phyloP scores from a whole-genome alignment of 768 basidiomycete genomes.

The Amanita inopinata region DNA sequence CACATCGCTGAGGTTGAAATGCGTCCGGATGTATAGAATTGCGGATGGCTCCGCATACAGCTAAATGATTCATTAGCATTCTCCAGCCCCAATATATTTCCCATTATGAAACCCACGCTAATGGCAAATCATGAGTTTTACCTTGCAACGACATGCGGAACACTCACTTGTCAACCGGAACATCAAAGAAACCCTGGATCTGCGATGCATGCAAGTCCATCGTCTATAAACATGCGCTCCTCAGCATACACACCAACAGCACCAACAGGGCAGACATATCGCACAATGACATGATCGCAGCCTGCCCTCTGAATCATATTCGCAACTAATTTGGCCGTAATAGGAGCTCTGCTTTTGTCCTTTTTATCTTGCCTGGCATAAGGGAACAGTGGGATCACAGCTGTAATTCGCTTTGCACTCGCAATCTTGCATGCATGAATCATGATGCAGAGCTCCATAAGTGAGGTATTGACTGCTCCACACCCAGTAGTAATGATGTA shows the following conservation, averaged over 20 bases:
- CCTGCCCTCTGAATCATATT: slow-evolving; percentile 93
- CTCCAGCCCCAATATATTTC: slow-evolving; percentile 2
- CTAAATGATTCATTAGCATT: slow-evolving; percentile 25
- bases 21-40: slow-evolving; percentile 87
- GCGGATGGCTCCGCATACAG: slow-evolving; percentile 95
- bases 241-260: slow-evolving; percentile 2
- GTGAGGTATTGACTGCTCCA: slow-evolving; percentile 78
- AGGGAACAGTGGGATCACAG: slow-evolving; percentile 95
- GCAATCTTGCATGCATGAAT: slow-evolving; percentile 99
- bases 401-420: slow-evolving; percentile 96
- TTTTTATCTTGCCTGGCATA: slow-evolving; percentile 99
- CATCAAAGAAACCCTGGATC: slow-evolving; percentile 99
- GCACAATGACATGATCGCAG: slow-evolving; percentile 93
- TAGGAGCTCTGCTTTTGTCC: slow-evolving; percentile 96
- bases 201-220: slow-evolving; percentile 99
- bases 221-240: slow-evolving; percentile 42
- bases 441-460: slow-evolving; percentile 99
- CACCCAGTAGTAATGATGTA: slow-evolving; percentile 96
- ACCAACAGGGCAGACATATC: slow-evolving; percentile 25
- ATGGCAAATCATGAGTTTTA: slow-evolving; percentile 12
- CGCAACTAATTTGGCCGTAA: slow-evolving; percentile 95
- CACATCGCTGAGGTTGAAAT: slow-evolving; percentile 76
- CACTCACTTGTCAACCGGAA: slow-evolving; percentile 97
- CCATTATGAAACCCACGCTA: slow-evolving; percentile 10
- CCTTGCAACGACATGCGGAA: neutral